phyloP scores from a whole-genome alignment of 202 grass and related monocot species.

The Sporobolus alterniflorus region DNA sequence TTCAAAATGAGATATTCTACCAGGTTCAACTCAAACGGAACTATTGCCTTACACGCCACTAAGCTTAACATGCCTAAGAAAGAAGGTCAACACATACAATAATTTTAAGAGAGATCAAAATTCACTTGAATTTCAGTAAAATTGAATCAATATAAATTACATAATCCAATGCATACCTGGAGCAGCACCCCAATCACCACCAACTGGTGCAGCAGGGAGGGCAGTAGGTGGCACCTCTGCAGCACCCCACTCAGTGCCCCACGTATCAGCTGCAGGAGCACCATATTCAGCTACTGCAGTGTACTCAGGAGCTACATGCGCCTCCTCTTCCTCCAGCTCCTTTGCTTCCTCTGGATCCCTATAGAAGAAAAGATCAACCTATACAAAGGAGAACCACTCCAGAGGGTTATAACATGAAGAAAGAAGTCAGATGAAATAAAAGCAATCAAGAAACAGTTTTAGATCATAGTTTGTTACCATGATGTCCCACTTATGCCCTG shows the following conservation, averaged over 20 bases:
- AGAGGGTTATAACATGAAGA: no score
- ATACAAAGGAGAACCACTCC: no score
- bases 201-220: conserved; percentile 37
- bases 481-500: conserved; percentile 86
- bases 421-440: neutral
- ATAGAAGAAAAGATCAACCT: conserved; percentile 98
- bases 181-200: conserved; percentile 58
- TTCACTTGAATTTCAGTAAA: no score
- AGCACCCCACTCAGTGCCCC: conserved; percentile 60
- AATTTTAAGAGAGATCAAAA: no score
- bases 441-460: no score
- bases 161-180: conserved; percentile 42
- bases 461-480: conserved; percentile 62
- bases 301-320: conserved; percentile 62
- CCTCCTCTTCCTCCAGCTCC: conserved; percentile 88
- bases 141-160: neutral
- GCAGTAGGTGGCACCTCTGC: conserved; percentile 68
- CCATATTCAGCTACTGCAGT: conserved; percentile 67
- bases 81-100: neutral
- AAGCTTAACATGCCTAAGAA: no score
- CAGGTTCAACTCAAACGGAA: no score
- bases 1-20: no score
- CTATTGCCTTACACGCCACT: no score
- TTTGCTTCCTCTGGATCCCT: conserved; percentile 97
- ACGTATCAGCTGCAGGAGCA: conserved; percentile 21